Base-by-base conservation (phyloP, 495 filamentous ascomycete species). In the Xanthoparmelia taractica region DNA sequence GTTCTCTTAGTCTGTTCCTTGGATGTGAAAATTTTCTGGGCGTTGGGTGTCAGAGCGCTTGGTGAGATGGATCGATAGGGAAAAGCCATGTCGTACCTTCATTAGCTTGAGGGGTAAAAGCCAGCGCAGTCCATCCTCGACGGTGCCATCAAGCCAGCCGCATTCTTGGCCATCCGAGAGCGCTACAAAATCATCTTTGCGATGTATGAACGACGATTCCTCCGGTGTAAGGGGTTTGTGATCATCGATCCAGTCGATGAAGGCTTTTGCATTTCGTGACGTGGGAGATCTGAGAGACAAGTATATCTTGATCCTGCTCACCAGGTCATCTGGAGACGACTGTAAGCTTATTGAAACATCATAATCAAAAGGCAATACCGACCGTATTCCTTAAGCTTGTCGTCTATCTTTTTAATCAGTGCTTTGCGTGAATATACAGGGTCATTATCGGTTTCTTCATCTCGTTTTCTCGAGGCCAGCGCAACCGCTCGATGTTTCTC, bases 141-240 rank as follows among this genome's bases (percentile, higher is more conserved):
- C 63, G 1, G 70, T 23, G 20, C 68, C 70, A 63, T 77, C 74
- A 25, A 78, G 71, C 68, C 72, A 76, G 38, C 72, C 66, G 55
- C 61, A 57, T 57, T 75, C 75, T 56, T 72, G 68, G 23, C 68
- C 69, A 8, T 74, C 72, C 38, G 71, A 63, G 5, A 78, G 61
- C 2, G 74, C 70, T 3, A 78, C 70, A 31, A 76, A 70, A 56
- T 78, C 76, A 27, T 75, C 69, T 48, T 70, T 59, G 47, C 71
- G 61, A 29, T 73, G 50, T 27, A 75, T 65, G 50, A 73, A 73
- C 1, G 41, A 40, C 18, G 64, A 64, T 37, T 75, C 74, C 34
- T 50, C 37, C 50, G 34, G 31, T 3, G 38, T 29, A 58, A 69
- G 52, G 20, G 76, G 66, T 47, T 64, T 63, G 37, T 65, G 41